Conservation (phyloP, 768 basidiomycete species). For the Rhizopogon vesiculosus region DNA sequence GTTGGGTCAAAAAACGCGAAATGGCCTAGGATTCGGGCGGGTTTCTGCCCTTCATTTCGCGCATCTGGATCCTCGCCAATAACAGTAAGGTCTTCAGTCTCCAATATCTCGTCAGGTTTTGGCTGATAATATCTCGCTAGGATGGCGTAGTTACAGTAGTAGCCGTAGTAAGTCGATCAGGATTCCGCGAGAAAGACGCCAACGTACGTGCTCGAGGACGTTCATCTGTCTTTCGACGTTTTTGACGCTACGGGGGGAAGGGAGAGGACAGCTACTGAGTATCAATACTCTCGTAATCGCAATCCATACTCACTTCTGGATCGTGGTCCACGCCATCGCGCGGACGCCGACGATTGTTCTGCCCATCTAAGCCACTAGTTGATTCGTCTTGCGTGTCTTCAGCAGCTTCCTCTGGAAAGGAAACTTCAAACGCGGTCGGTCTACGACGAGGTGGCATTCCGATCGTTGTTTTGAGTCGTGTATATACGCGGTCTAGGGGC, state of each 20-base stretch:
- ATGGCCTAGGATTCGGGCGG: conserved; percentile 49
- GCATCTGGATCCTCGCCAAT: conserved; percentile 37
- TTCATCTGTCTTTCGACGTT: conserved; percentile 24
- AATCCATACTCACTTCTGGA: conserved; percentile 11
- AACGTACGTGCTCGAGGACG: conserved; percentile 11
- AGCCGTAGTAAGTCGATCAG: background rate
- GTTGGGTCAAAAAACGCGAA: conserved; percentile 60
- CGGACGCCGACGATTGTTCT: conserved; percentile 22
- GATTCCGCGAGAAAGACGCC: background rate
- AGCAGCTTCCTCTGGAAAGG: conserved; percentile 40
- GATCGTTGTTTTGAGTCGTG: background rate
- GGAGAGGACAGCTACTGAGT: background rate
- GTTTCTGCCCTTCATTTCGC: conserved; percentile 39
- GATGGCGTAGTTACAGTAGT: background rate
- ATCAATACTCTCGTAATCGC: background rate
- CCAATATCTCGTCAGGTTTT: conserved; percentile 27
- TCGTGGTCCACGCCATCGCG: conserved; percentile 9
- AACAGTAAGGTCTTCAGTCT: conserved; percentile 32
- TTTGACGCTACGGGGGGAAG: conserved; percentile 9
- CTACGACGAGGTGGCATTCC: conserved; percentile 37
- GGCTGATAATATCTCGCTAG: conserved; percentile 37
- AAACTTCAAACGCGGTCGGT: conserved; percentile 51
- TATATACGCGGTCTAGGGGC: no score
- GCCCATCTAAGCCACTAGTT: conserved; percentile 14
- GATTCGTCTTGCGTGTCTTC: conserved; percentile 16